Percentiles rank a stretch among this genome's conserved stretches.
These are phyloP conservation scores for Carex arenaria DNA, from an alignment of 202 grass and related monocot species.

Conservation along the genomic window DNA sequence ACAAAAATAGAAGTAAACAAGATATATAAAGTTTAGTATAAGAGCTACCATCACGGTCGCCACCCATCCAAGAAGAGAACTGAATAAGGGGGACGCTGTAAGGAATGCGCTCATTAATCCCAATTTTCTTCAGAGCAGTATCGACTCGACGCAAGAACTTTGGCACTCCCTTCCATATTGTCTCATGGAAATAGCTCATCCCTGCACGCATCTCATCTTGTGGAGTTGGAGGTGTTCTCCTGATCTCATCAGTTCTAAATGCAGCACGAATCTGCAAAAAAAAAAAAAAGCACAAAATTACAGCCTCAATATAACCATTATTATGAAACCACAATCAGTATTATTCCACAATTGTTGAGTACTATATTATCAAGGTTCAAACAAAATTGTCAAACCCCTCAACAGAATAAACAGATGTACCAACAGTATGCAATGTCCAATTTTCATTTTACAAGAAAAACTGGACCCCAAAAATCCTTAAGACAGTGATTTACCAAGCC, in stretches of 20 bases:
- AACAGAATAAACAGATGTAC: neutral
- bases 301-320: neutral
- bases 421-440: neutral
- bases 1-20: neutral
- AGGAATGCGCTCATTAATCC: slow-evolving; percentile 70
- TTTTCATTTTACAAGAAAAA: neutral
- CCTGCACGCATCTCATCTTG: slow-evolving; percentile 92
- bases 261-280: slow-evolving; percentile 77
- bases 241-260: slow-evolving; percentile 84
- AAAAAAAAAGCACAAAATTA: neutral
- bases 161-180: slow-evolving; percentile 88
- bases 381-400: neutral
- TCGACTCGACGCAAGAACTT: slow-evolving; percentile 87
- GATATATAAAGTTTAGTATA: neutral
- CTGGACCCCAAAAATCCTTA: neutral
- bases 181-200: slow-evolving; percentile 95
- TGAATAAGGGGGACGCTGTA: slow-evolving; percentile 68
- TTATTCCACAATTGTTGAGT: neutral
- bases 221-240: slow-evolving; percentile 64
- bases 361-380: neutral
- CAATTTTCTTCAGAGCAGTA: slow-evolving; percentile 74
- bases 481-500: neutral
- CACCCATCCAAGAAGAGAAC: slow-evolving; percentile 97
- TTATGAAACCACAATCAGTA: neutral
- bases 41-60: slow-evolving; percentile 77